phyloP scores from a whole-genome alignment of 1,139 yeast species.

The Wickerhamiella pararugosa region DNA sequence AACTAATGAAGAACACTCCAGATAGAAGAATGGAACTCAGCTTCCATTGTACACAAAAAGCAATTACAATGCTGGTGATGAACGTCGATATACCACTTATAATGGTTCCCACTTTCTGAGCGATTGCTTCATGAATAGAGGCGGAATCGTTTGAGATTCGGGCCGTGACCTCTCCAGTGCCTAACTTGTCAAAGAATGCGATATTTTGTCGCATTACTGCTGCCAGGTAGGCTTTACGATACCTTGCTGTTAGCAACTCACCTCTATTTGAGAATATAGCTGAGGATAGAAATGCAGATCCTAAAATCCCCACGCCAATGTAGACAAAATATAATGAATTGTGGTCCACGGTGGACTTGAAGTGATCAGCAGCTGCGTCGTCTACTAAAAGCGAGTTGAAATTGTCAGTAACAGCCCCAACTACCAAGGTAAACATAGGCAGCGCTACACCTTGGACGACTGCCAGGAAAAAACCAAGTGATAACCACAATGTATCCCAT shows the following conservation, averaged over 20 bases:
- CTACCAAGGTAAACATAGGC: constrained; percentile 28
- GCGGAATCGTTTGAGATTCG: constrained; percentile 31
- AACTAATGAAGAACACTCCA: constrained; percentile 14
- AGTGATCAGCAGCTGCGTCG: constrained; percentile 17
- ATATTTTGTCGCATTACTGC: constrained; percentile 30
- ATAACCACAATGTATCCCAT: constrained; percentile 6
- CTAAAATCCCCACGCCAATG: constrained; percentile 26
- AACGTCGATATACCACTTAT: constrained; percentile 28
- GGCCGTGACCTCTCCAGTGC: constrained; percentile 33
- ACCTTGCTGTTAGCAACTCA: constrained; percentile 29
- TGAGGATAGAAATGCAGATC: constrained; percentile 22
- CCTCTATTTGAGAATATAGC: constrained; percentile 28
- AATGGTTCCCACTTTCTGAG: constrained; percentile 30
- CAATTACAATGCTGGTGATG: constrained; percentile 28
- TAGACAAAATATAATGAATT: constrained; percentile 27
- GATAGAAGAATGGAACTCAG: constrained; percentile 17
- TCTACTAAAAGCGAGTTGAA: constrained; percentile 24
- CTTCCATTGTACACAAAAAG: constrained; percentile 18
- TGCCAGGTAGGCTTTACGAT: constrained; percentile 26
- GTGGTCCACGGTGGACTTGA: constrained; percentile 23
- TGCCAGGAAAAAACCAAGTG: constrained; percentile 24
- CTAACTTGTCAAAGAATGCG: constrained; percentile 31
- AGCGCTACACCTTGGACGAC: constrained; percentile 28
- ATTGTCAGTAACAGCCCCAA: constrained; percentile 26
- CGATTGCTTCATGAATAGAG: constrained; percentile 31